Percentiles rank a stretch among this genome's conserved stretches.
These are phyloP conservation scores for Candida krabiensis DNA, from an alignment of 805 yeast species.

Conservation along the genomic window DNA sequence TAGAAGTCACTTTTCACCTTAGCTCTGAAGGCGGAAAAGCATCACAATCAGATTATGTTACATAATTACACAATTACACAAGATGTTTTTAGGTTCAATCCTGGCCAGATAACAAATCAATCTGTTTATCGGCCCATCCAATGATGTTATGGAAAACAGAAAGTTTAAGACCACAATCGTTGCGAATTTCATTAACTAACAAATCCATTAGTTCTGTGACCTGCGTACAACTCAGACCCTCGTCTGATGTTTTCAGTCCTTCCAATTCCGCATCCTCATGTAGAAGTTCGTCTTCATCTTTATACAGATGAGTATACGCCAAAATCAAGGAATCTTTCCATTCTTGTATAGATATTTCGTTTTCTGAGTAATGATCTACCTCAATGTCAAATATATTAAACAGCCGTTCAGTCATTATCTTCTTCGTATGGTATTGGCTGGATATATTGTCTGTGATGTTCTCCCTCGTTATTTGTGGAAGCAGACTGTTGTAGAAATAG, in stretches of 20 bases:
- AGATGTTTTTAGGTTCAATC: too few species aligned
- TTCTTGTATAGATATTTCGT: neutral
- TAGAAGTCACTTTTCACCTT: too few species aligned
- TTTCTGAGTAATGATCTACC: neutral
- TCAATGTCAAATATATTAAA: constrained; percentile 15
- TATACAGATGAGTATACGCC: constrained; percentile 16
- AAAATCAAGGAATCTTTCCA: constrained; percentile 13
- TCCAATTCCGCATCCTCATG: neutral
- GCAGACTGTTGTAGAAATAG: constrained; percentile 42
- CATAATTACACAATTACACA: too few species aligned
- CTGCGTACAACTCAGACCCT: neutral
- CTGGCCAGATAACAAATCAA: too few species aligned
- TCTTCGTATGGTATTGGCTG: constrained; percentile 13
- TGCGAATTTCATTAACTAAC: constrained; percentile 10
- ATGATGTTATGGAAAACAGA: constrained; percentile 6
- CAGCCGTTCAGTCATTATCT: constrained; percentile 14
- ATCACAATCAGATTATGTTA: too few species aligned
- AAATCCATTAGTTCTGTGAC: constrained; percentile 7
- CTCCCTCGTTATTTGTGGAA: constrained; percentile 12
- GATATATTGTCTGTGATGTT: constrained; percentile 6
- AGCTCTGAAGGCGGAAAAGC: too few species aligned
- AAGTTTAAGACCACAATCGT: constrained; percentile 6
- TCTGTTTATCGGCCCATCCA: constrained; percentile 8
- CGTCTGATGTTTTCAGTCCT: too few species aligned
- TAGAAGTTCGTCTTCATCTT: constrained; percentile 16